Base-by-base conservation (phyloP, 495 filamentous ascomycete species). In the Parachaetomium inaequale region DNA sequence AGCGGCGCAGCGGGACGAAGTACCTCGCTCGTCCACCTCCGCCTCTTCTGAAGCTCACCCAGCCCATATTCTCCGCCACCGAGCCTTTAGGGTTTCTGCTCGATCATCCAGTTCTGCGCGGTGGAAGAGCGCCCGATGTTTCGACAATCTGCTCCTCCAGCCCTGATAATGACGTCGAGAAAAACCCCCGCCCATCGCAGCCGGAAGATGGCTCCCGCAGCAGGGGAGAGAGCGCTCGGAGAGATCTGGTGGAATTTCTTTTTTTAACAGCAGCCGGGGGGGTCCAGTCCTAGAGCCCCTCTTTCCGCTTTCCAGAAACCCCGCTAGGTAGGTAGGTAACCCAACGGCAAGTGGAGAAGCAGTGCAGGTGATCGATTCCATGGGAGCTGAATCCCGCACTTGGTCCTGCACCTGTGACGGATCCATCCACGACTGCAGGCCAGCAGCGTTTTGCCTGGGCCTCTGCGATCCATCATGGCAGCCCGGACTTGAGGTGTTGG, bases 181-280 rank as follows among this genome's bases (percentile, higher is more conserved):
- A 25, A 38, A 40, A 8, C 14, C 21, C 21, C 21, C 40, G 1
- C 47, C 15, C 6, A 15, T 28, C 43, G 55, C 55, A 40, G 34
- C 32, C 40, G 26, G 40, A 31, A 10, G 17, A 32, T 32, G 55
- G 19, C 26, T 31, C 40, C 54, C 43, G 8, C 29, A 10, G 26
- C 34, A 29, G 53, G 36, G 38, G 38, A 17, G 25, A 29, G 14
- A 23, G 0, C 28, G 28, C 29, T 29, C 19, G 45, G 43, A 47
- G 56, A 59, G 29, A 52, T 32, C 15, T 31, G 15, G 7, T 29
- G 47, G 47, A 34, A 21, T 60, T 60, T 61, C 58, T 54, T 61
- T 61, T 61, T 61, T 32, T 61, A 54, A 60, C 55, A 42, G 55
- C 40, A 23, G 21, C 25, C 25, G 25, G 54, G 54, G 25, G n/a